Evolutionary conservation across 2,329 filamentous ascomycete species (phyloP), one percentile per base, ranked within the genome.

Genomic region (Fonsecaea nubica): DNA sequence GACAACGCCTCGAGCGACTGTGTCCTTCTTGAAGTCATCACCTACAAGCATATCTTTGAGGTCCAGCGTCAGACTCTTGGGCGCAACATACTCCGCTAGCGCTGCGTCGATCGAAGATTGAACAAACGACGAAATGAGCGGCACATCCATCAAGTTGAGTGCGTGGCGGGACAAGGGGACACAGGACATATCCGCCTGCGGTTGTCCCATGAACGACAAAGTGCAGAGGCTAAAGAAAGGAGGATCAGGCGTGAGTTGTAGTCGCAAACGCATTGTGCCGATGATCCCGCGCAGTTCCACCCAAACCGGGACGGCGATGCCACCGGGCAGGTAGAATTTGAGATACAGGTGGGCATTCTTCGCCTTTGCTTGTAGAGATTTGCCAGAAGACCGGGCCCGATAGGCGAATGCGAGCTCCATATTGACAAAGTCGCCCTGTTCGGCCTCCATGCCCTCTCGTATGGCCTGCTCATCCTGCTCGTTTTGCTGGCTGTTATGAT

Each of bases 1-100:
- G 1, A 93, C 75, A 1, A 92, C 83, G 18, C 90, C 90, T 36
- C 86, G 82, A 1, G 87, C 83, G 35, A 79, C 78, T 0, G 90
- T 91, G 68, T 92, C 89, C 74, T 92, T 92, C 77, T 92, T 92
- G 80, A 90, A 92, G 72, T 92, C 90, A 65, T 92, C 90, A 3
- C 90, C 90, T 7, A 90, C 84, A 12, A 93, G 83, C 88, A 92
- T 92, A 66, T 91, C 89, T 75, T 92, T 91, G 38, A 93, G 79
- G 74, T 92, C 88, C 5, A 92, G 80, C 0, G 90, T 92, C 60
- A 92, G 78, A 63, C 88, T 91, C 78, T 91, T 92, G 0, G 90
- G 90, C 0, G 90, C 90, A 0, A 92, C 90, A 69, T 92, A 92
- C 74, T 92, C 87, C 0, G 89, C 88, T 74, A 92, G 83, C 0